phyloP scores from a whole-genome alignment of 495 filamentous ascomycete species.

The Daldinia childiae region DNA sequence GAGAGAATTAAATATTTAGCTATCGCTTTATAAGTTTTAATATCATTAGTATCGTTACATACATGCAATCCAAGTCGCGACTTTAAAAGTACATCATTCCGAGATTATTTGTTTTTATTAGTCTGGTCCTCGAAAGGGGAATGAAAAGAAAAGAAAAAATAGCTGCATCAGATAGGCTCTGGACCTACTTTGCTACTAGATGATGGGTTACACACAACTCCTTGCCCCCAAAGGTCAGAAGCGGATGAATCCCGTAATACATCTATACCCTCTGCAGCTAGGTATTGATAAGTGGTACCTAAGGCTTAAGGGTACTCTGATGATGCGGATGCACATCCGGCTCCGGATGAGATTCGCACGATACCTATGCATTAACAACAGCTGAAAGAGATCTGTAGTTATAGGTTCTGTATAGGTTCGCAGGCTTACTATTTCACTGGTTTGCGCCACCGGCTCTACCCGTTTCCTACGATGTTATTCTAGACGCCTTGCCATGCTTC shows the following conservation, averaged over 20 bases:
- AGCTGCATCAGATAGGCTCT: not conserved
- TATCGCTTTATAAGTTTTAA: not conserved
- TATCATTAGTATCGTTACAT: not conserved
- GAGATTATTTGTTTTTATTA: not conserved
- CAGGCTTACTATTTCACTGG: not conserved
- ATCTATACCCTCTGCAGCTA: too few species aligned
- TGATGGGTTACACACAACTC: not conserved
- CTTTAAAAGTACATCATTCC: not conserved
- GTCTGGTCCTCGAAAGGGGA: not conserved
- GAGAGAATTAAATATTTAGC: not conserved
- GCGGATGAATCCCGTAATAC: not conserved
- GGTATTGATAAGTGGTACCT: not conserved
- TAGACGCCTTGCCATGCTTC: not conserved
- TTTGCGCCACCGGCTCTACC: slow-evolving; percentile 25
- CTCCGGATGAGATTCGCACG: not conserved
- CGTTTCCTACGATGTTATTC: not conserved
- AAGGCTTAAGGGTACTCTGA: not conserved
- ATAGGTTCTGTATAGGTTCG: not conserved
- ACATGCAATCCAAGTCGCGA: not conserved
- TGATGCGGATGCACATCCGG: not conserved
- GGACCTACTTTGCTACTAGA: not conserved
- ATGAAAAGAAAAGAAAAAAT: not conserved
- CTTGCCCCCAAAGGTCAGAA: not conserved
- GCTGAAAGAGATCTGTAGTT: not conserved
- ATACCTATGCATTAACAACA: not conserved